phyloP scores from a whole-genome alignment of 306 rosid species.

The Biancaea sappan region DNA sequence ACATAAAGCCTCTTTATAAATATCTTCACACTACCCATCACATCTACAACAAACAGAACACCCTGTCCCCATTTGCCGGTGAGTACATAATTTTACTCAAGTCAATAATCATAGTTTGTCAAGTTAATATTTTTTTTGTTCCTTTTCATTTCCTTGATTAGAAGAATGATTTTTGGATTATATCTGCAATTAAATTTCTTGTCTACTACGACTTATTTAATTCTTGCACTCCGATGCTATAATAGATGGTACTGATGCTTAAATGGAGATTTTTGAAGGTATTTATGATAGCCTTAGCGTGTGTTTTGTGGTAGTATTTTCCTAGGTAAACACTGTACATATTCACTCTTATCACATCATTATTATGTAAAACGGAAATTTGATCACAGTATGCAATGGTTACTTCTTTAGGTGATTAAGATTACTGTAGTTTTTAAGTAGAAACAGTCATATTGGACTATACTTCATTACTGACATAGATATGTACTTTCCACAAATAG shows the following conservation, averaged over 20 bases:
- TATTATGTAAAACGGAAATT: conserved; percentile 1
- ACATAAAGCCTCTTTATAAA: conserved; percentile 91
- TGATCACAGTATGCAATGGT: background rate
- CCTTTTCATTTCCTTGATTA: background rate
- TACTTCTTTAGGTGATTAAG: background rate
- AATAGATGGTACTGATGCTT: conserved; percentile 1
- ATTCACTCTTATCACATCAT: background rate
- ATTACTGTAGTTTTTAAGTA: conserved; percentile 15
- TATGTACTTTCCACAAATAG: background rate
- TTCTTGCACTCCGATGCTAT: conserved; percentile 9
- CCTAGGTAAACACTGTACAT: background rate
- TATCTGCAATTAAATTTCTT: background rate
- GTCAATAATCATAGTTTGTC: background rate
- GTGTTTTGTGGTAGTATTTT: background rate
- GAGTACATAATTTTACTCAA: conserved; percentile 40
- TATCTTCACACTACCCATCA: conserved; percentile 92
- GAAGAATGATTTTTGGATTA: background rate
- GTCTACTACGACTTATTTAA: conserved; percentile 17
- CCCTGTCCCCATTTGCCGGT: conserved; percentile 98
- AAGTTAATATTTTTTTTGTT: background rate
- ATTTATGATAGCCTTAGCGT: conserved; percentile 7
- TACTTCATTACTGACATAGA: background rate
- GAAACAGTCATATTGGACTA: conserved; percentile 11
- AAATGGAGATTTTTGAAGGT: conserved; percentile 5
- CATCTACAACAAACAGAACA: conserved; percentile 87